Percentiles rank a stretch among this genome's conserved stretches.
Conservation (phyloP, 179 eudicot genomes). For the Sideroxylon spinosum region DNA sequence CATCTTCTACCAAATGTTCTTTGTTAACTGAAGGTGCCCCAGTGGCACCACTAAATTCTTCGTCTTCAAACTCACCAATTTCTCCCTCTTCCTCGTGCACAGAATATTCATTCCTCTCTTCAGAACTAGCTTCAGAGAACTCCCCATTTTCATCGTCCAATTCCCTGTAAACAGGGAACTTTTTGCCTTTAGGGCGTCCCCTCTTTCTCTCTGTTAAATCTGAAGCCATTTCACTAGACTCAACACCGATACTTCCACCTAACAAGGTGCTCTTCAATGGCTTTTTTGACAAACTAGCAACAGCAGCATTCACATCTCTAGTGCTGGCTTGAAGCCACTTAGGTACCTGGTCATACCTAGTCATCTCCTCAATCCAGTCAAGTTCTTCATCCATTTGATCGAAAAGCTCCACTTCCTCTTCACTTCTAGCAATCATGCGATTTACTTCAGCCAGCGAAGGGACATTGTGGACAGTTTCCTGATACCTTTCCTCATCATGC, state of each 20-base stretch:
- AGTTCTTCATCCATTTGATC: conserved; percentile 98
- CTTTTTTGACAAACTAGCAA: conserved; percentile 70
- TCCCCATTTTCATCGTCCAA: conserved; percentile 84
- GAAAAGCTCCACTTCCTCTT: conserved; percentile 86
- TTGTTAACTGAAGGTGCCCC: conserved; percentile 39
- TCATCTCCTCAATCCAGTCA: conserved; percentile 90
- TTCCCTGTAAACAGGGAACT: conserved; percentile 69
- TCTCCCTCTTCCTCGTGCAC: conserved; percentile 73
- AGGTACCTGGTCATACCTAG: conserved; percentile 79
- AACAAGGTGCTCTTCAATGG: conserved; percentile 50
- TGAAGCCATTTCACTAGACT: conserved; percentile 40
- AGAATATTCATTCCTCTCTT: conserved; percentile 59
- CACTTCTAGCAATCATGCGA: conserved; percentile 96
- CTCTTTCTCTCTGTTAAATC: conserved; percentile 49
- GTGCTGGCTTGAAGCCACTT: conserved; percentile 86
- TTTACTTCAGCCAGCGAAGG: conserved; percentile 97
- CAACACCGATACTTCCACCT: conserved; percentile 38
- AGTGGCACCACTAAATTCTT: conserved; percentile 45
- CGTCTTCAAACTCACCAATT: conserved; percentile 73
- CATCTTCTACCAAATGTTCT: conserved; percentile 56
- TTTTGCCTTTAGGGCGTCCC: conserved; percentile 74
- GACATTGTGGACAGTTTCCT: conserved; percentile 91
- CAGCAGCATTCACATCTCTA: conserved; percentile 68
- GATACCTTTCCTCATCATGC: conserved; percentile 97
- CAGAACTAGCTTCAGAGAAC: conserved; percentile 84